Evolutionary conservation across 2,329 filamentous ascomycete genomes (phyloP).

Genomic region (Clonostachys rhizophaga): DNA sequence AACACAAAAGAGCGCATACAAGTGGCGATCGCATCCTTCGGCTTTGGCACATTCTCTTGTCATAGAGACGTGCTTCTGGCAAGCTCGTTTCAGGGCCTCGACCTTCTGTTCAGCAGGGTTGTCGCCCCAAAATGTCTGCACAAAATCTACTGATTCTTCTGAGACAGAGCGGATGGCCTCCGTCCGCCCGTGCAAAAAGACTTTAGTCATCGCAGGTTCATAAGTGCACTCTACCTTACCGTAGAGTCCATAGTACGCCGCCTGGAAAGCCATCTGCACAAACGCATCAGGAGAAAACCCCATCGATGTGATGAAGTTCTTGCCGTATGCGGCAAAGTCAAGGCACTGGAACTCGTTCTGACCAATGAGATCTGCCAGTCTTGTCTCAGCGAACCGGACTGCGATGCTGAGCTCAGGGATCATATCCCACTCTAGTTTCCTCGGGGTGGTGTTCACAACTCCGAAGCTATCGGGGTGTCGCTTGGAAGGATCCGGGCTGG

Average conservation of each 20-base stretch:
- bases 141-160: slow-evolving; percentile 77
- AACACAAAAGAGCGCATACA: slow-evolving; percentile 90
- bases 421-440: slow-evolving; percentile 98
- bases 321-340: slow-evolving; percentile 85
- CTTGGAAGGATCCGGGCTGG: slow-evolving; percentile 88
- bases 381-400: slow-evolving; percentile 89
- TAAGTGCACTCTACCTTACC: slow-evolving; percentile 93
- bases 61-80: slow-evolving; percentile 72
- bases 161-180: slow-evolving; percentile 89
- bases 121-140: slow-evolving; percentile 93
- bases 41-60: slow-evolving; percentile 87
- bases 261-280: slow-evolving; percentile 98
- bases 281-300: slow-evolving; percentile 97
- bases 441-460: slow-evolving; percentile 87
- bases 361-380: slow-evolving; percentile 88
- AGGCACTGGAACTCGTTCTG: slow-evolving; percentile 95
- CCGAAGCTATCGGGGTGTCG: slow-evolving; percentile 88
- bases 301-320: slow-evolving; percentile 96
- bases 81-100: slow-evolving; percentile 77
- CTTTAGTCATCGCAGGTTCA: slow-evolving; percentile 97
- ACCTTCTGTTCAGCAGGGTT: slow-evolving; percentile 79
- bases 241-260: slow-evolving; percentile 95
- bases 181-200: slow-evolving; percentile 87
- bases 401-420: slow-evolving; percentile 85
- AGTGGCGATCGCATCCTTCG: slow-evolving; percentile 84